phyloP scores from a whole-genome alignment of 23 red algal genomes.

The Gracilaria caudata region DNA sequence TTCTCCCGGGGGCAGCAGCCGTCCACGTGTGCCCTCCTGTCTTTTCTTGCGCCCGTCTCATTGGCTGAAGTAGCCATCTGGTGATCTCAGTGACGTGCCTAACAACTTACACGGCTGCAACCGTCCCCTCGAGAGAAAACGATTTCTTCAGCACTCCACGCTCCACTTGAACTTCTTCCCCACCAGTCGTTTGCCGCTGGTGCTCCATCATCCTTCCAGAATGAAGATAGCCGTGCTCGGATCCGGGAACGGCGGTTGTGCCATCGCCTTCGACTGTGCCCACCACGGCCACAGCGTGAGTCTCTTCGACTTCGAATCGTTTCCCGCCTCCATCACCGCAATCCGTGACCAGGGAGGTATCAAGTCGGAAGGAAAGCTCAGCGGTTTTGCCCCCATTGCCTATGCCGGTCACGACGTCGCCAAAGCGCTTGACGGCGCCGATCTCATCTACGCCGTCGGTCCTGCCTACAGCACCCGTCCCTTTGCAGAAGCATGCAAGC shows the following conservation, averaged over 20 bases:
- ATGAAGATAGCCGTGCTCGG: slow-evolving; percentile 18
- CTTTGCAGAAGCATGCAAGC: slow-evolving; percentile 22
- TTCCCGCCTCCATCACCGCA: background rate
- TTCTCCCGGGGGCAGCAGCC: too few relatives aligned
- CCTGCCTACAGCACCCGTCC: slow-evolving; percentile 28
- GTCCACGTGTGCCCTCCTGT: too few relatives aligned
- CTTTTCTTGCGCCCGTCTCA: too few relatives aligned
- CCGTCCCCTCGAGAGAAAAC: too few relatives aligned
- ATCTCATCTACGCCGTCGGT: slow-evolving; percentile 18
- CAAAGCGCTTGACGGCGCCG: background rate
- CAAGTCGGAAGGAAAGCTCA: background rate
- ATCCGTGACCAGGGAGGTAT: slow-evolving; percentile 3
- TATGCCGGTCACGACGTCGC: slow-evolving; percentile 6
- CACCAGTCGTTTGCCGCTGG: too few relatives aligned
- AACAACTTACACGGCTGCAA: too few relatives aligned
- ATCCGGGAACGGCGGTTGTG: slow-evolving; percentile 25
- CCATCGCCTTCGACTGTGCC: slow-evolving; percentile 18
- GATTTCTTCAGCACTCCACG: too few relatives aligned
- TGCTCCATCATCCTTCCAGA: background rate
- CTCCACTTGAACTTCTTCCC: too few relatives aligned
- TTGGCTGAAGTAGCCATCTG: too few relatives aligned
- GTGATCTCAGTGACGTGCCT: too few relatives aligned
- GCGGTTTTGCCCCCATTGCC: slow-evolving; percentile 1
- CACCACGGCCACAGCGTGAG: slow-evolving; percentile 7
- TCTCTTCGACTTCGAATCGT: slow-evolving; percentile 26